Percentiles rank a stretch among this genome's conserved stretches.
Conservation (phyloP, 805 yeast genomes). For the Limtongia smithiae region DNA sequence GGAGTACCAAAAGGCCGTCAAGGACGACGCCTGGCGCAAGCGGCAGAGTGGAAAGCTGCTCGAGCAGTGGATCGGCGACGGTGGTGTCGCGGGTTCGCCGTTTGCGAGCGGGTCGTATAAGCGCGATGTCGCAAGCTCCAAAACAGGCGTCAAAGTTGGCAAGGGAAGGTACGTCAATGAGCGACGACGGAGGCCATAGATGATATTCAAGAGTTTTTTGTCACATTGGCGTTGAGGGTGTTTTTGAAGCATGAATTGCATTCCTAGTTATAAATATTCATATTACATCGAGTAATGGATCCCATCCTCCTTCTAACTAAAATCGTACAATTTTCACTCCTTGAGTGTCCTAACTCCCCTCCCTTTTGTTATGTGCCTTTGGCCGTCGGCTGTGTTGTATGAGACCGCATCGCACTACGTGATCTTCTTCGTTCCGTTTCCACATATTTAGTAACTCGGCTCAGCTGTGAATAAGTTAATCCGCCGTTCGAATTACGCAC, state of each 20-base stretch:
- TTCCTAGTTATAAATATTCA: not conserved
- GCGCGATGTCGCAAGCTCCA: slow-evolving; percentile 38
- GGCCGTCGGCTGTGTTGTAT: not conserved
- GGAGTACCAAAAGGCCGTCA: slow-evolving; percentile 83
- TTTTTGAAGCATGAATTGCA: not conserved
- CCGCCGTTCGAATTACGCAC: not conserved
- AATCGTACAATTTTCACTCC: slow-evolving; percentile 6
- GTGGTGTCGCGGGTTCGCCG: slow-evolving; percentile 80
- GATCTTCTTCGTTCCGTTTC: not conserved
- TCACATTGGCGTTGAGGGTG: not conserved
- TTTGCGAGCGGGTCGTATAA: slow-evolving; percentile 64
- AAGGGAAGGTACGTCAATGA: slow-evolving; percentile 74
- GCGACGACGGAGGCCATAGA: slow-evolving; percentile 17
- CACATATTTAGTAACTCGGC: slow-evolving; percentile 3
- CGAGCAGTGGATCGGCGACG: slow-evolving; percentile 92
- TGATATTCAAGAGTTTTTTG: not conserved
- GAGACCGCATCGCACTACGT: too few species aligned
- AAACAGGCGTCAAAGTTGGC: slow-evolving; percentile 74
- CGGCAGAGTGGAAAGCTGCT: slow-evolving; percentile 80
- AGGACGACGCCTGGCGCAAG: slow-evolving; percentile 82
- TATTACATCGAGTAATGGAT: not conserved
- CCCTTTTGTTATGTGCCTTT: not conserved
- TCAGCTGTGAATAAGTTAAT: slow-evolving; percentile 7
- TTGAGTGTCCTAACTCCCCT: not conserved
- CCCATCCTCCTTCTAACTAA: not conserved